phyloP scores from a whole-genome alignment of 176 grass and related monocot species.

The Lolium perenne region DNA sequence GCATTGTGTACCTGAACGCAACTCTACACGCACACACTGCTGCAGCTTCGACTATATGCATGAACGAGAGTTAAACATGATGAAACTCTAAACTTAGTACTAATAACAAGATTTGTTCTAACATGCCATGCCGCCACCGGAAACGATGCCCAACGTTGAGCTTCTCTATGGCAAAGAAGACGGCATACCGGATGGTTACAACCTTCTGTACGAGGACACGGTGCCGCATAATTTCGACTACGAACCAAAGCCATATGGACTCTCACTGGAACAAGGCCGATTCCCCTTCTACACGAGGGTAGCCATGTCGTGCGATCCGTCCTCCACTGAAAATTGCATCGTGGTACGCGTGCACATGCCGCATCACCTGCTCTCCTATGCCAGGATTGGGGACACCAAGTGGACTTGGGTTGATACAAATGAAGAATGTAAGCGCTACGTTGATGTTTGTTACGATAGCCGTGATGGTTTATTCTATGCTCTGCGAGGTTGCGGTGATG shows the following conservation, averaged over 20 bases:
- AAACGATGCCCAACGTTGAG: background rate
- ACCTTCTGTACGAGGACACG: background rate
- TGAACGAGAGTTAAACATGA: too few species aligned
- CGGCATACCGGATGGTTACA: background rate
- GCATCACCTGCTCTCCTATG: background rate
- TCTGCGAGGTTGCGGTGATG: background rate
- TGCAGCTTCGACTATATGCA: too few species aligned
- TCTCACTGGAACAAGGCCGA: background rate
- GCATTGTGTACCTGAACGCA: too few species aligned
- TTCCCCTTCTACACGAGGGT: conserved; percentile 8
- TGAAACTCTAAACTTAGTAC: too few species aligned
- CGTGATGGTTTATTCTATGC: background rate
- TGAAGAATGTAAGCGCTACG: background rate
- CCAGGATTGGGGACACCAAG: background rate
- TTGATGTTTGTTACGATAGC: background rate
- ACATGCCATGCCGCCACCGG: background rate
- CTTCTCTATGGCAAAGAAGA: background rate
- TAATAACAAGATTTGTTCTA: too few species aligned
- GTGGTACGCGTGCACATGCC: background rate
- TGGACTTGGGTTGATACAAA: conserved; percentile 10
- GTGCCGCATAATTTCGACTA: background rate
- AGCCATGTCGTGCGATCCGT: background rate
- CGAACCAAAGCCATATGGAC: background rate
- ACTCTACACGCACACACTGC: too few species aligned
- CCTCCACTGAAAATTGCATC: background rate